Conservation (phyloP, 176 grass and related monocot species). For the Aegilops umbellulata region DNA sequence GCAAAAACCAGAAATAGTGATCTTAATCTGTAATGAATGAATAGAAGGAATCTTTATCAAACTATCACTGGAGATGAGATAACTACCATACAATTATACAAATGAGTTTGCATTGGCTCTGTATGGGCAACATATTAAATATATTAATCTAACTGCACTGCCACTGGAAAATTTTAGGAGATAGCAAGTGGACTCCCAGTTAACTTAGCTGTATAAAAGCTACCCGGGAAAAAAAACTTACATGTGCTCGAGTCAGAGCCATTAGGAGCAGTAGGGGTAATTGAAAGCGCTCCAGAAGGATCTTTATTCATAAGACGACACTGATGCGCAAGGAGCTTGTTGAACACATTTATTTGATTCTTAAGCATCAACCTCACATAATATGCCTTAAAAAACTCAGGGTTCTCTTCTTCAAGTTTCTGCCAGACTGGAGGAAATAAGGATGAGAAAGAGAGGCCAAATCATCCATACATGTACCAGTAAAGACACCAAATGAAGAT, state of each 20-base stretch:
- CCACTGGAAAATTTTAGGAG: not conserved
- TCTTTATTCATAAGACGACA: conserved; percentile 79
- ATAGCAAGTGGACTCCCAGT: not conserved
- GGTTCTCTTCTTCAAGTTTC: conserved; percentile 98
- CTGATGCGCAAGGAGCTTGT: conserved; percentile 81
- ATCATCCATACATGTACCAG: not conserved
- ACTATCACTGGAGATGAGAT: conserved; percentile 1
- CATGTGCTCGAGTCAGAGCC: conserved; percentile 65
- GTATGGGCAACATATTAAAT: not conserved
- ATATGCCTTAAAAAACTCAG: conserved; percentile 93
- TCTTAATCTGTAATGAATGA: not conserved
- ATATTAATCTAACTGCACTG: not conserved
- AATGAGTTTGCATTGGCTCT: not conserved
- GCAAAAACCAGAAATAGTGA: not conserved
- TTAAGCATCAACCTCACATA: conserved; percentile 96
- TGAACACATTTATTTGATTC: conserved; percentile 83
- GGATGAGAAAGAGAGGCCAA: not conserved
- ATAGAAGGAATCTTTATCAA: not conserved
- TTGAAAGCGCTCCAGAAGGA: conserved; percentile 43
- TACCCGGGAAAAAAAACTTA: conserved; percentile 32
- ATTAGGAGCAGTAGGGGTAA: conserved; percentile 57
- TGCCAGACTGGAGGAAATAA: conserved; percentile 80
- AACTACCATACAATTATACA: conserved; percentile 1
- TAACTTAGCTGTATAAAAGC: not conserved
- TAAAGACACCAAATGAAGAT: conserved; percentile 5